Conservation (phyloP, 2,329 filamentous ascomycete species). For the Rasamsonia emersonii region DNA sequence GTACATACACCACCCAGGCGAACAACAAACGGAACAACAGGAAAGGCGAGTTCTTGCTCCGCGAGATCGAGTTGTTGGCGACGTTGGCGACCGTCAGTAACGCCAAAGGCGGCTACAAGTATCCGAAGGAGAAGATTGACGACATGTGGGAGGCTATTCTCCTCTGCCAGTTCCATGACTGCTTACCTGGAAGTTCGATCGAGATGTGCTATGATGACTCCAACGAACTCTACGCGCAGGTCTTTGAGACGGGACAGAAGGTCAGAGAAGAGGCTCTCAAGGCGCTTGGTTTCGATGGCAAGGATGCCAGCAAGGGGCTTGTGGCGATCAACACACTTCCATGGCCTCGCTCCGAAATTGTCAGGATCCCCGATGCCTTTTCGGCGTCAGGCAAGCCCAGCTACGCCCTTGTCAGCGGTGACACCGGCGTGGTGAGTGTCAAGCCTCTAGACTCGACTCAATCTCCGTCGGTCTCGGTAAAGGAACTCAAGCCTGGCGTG, state of each 20-base stretch:
- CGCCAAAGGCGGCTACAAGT: slow-evolving; percentile 60
- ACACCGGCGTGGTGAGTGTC: slow-evolving; percentile 35
- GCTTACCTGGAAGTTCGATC: slow-evolving; percentile 86
- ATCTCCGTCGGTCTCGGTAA: slow-evolving; percentile 35
- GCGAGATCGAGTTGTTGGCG: slow-evolving; percentile 79
- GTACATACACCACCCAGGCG: slow-evolving; percentile 93
- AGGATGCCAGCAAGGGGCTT: slow-evolving; percentile 35
- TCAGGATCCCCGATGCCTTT: slow-evolving; percentile 48
- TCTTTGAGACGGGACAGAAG: slow-evolving; percentile 68
- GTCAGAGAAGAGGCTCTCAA: slow-evolving; percentile 62
- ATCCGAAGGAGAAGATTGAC: slow-evolving; percentile 90
- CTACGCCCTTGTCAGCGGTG: slow-evolving; percentile 40
- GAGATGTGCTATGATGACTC: slow-evolving; percentile 99
- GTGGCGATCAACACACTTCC: slow-evolving; percentile 76
- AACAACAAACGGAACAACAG: slow-evolving; percentile 97
- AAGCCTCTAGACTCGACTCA: slow-evolving; percentile 16
- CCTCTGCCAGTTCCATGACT: slow-evolving; percentile 96
- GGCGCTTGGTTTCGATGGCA: slow-evolving; percentile 54
- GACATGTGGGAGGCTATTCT: slow-evolving; percentile 90
- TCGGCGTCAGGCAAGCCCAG: slow-evolving; percentile 15
- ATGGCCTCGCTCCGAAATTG: slow-evolving; percentile 70
- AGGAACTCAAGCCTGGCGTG: slow-evolving; percentile 48
- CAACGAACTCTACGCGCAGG: slow-evolving; percentile 74
- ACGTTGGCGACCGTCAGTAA: slow-evolving; percentile 69
- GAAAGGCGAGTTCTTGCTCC: slow-evolving; percentile 72